These are phyloP conservation scores for Suillus decipiens DNA, from an alignment of 768 basidiomycete genomes.

Conservation along the genomic window DNA sequence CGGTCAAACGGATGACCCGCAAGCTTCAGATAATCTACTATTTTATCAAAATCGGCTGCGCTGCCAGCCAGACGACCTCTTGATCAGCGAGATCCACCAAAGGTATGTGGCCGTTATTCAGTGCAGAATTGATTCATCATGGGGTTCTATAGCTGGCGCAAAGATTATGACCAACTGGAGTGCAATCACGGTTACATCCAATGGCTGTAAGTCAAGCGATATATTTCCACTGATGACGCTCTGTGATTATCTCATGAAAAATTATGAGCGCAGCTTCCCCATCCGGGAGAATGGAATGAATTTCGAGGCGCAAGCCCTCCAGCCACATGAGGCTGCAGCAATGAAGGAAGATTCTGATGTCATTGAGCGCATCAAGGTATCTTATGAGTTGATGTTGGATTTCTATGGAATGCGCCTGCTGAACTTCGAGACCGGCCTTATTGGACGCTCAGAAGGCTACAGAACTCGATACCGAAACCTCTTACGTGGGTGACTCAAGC, in stretches of 20 bases:
- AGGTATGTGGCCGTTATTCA: constrained; percentile 39
- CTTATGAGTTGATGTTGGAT: constrained; percentile 75
- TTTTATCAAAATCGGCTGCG: constrained; percentile 62
- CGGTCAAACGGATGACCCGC: constrained; percentile 9
- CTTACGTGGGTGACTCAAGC: constrained; percentile 48
- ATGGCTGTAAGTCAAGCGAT: constrained; percentile 60
- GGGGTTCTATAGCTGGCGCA: constrained; percentile 55
- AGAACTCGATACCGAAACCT: constrained; percentile 63
- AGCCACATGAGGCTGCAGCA: constrained; percentile 58
- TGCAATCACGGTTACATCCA: constrained; percentile 74
- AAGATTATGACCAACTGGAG: constrained; percentile 64
- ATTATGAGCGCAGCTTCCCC: constrained; percentile 52
- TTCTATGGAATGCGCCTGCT: constrained; percentile 78
- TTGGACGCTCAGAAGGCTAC: constrained; percentile 56
- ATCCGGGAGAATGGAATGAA: constrained; percentile 78
- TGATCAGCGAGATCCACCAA: constrained; percentile 64
- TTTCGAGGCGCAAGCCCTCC: constrained; percentile 63
- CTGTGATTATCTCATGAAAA: constrained; percentile 1
- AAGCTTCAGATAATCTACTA: constrained; percentile 45
- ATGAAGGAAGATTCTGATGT: constrained; percentile 55
- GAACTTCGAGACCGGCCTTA: constrained; percentile 56
- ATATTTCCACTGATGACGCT: not conserved
- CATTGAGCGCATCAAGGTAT: constrained; percentile 51
- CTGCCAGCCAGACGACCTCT: constrained; percentile 61
- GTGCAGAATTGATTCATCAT: constrained; percentile 4